These are phyloP conservation scores for Basipetospora sp. DNA, from an alignment of 2,329 filamentous ascomycete genomes.

Conservation along the genomic window DNA sequence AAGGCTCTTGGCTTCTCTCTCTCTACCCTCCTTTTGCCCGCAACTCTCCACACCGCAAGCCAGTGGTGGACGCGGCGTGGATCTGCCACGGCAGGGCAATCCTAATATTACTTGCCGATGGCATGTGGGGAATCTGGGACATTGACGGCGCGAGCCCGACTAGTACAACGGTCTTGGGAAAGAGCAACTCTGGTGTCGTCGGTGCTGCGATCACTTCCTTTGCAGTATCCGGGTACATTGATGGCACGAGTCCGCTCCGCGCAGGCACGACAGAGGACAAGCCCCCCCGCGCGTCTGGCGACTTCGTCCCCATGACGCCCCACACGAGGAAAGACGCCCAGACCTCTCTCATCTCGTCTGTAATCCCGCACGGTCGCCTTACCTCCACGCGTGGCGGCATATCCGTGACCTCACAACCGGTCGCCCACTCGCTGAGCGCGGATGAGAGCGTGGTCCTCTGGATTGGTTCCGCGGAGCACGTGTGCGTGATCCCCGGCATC, in stretches of 20 bases:
- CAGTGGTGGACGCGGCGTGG: slow-evolving; percentile 48
- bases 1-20: slow-evolving; percentile 51
- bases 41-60: slow-evolving; percentile 37
- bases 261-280: slow-evolving; percentile 20
- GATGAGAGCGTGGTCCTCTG: slow-evolving; percentile 43
- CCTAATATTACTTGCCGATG: slow-evolving; percentile 43
- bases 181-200: slow-evolving; percentile 35
- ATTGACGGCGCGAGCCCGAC: slow-evolving; percentile 42
- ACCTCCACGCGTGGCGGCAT: slow-evolving; percentile 38
- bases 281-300: slow-evolving; percentile 25
- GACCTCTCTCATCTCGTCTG: slow-evolving; percentile 24
- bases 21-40: slow-evolving; percentile 43
- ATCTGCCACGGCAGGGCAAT: slow-evolving; percentile 45
- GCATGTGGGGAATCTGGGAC: slow-evolving; percentile 56
- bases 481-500: slow-evolving; percentile 40
- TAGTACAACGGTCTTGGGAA: slow-evolving; percentile 31
- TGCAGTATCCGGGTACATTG: slow-evolving; percentile 42
- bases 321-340: slow-evolving; percentile 42
- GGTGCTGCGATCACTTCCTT: slow-evolving; percentile 46
- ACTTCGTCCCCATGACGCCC: slow-evolving; percentile 51
- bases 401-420: slow-evolving; percentile 31
- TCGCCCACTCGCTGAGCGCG: slow-evolving; percentile 25
- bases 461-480: slow-evolving; percentile 41
- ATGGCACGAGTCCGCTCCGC: slow-evolving; percentile 43
- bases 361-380: slow-evolving; percentile 34